Percentiles rank a stretch among this genome's conserved stretches.
phyloP scores from a whole-genome alignment of 192 early-diverging fungal species.

The Backusella mclennaniae region DNA sequence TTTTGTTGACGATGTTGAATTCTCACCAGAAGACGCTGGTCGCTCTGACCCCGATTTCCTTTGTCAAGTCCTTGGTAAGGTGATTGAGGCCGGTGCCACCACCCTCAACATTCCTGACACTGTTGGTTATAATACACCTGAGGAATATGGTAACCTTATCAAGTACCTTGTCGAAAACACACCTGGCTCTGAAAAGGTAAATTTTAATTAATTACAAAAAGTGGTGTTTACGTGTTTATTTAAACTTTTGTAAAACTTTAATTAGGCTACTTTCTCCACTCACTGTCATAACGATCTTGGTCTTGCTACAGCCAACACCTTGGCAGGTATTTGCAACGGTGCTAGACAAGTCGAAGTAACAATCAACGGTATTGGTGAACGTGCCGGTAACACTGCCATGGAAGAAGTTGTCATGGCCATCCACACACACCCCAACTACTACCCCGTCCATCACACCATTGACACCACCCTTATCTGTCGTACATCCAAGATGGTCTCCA shows the following conservation, averaged over 20 bases:
- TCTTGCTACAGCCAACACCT: conserved; percentile 93
- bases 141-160: conserved; percentile 87
- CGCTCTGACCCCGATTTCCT: conserved; percentile 89
- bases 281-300: conserved; percentile 99
- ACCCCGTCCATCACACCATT: conserved; percentile 88
- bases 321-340: conserved; percentile 87
- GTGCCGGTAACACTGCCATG: conserved; percentile 95
- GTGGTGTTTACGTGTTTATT: not conserved
- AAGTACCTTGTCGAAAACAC: conserved; percentile 78
- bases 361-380: conserved; percentile 98
- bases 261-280: conserved; percentile 79
- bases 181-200: conserved; percentile 62
- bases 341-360: conserved; percentile 97
- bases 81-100: conserved; percentile 89
- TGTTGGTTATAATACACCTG: conserved; percentile 92
- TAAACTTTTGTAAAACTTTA: not conserved
- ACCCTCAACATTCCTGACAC: conserved; percentile 99
- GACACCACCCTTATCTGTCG: conserved; percentile 86
- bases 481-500: conserved; percentile 87
- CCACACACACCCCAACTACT: conserved; percentile 86
- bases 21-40: conserved; percentile 94
- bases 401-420: conserved; percentile 97
- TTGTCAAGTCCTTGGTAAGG: conserved; percentile 74
- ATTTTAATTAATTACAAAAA: no score
- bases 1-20: conserved; percentile 88